Conservation (phyloP, 768 basidiomycete genomes). For the Leccinum fibrillosum region DNA sequence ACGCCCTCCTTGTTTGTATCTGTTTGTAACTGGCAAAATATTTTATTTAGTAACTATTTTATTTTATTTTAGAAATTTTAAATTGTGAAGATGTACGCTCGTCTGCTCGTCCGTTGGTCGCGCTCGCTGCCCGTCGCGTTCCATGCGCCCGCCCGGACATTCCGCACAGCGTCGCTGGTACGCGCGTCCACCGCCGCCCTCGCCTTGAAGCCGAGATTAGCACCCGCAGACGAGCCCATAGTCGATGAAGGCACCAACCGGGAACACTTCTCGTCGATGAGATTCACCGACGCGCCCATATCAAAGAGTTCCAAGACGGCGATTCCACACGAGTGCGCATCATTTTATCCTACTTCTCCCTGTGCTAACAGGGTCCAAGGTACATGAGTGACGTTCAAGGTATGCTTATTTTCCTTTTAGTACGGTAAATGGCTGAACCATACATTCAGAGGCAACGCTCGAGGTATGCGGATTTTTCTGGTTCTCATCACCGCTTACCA, state of each 20-base stretch:
- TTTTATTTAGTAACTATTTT: not conserved
- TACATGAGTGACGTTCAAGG: constrained; percentile 49
- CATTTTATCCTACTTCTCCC: constrained; percentile 8
- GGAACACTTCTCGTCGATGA: constrained; percentile 27
- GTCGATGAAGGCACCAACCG: constrained; percentile 18
- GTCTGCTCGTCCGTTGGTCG: constrained; percentile 24
- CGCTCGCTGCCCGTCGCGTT: constrained; percentile 13
- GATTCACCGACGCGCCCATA: constrained; percentile 32
- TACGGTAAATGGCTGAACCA: not conserved
- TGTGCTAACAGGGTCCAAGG: constrained; percentile 27
- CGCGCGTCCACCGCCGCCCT: constrained; percentile 7
- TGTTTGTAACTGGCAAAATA: constrained; percentile 18
- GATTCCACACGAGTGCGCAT: constrained; percentile 42
- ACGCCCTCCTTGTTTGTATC: constrained; percentile 18
- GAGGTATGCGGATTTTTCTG: constrained; percentile 22
- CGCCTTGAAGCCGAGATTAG: constrained; percentile 8
- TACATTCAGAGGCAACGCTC: constrained; percentile 38
- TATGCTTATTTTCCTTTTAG: constrained; percentile 12
- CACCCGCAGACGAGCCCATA: constrained; percentile 7
- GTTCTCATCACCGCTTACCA: constrained; percentile 1
- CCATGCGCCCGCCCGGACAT: constrained; percentile 11
- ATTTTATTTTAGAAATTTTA: not conserved
- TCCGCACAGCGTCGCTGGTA: constrained; percentile 11
- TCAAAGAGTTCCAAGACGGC: constrained; percentile 40
- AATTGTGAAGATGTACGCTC: constrained; percentile 17